phyloP scores from a whole-genome alignment of 1,284 basidiomycete species.

The Ceratobasidium sp. region DNA sequence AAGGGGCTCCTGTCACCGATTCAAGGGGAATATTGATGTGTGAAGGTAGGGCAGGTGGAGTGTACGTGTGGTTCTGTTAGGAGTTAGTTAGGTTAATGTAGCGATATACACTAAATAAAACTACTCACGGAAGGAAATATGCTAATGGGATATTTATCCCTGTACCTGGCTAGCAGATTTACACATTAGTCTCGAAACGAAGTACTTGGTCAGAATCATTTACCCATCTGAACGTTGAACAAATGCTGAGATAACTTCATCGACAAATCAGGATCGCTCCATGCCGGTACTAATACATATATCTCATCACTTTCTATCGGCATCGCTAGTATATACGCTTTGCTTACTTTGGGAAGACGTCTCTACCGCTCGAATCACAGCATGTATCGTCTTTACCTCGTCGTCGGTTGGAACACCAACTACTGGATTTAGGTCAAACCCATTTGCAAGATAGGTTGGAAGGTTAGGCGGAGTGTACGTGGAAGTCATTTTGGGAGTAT shows the following conservation, averaged over 20 bases:
- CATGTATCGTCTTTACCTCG: not conserved
- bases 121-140: not conserved
- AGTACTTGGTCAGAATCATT: not conserved
- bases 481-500: no score
- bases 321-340: no score
- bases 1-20: slow-evolving; percentile 8
- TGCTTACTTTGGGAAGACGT: no score
- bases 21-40: not conserved
- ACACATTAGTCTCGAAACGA: not conserved
- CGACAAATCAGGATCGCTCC: not conserved
- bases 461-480: not conserved
- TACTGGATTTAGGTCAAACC: not conserved
- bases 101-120: not conserved
- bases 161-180: not conserved
- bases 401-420: not conserved
- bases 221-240: slow-evolving; percentile 7
- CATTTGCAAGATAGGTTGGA: not conserved
- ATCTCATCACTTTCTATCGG: no score
- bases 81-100: no score
- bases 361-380: not conserved
- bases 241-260: not conserved
- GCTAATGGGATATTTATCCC: not conserved
- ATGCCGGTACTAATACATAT: not conserved
- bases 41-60: not conserved
- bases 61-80: not conserved